These are phyloP conservation scores for Fagus sylvatica DNA, from an alignment of 306 rosid genomes.

Conservation along the genomic window DNA sequence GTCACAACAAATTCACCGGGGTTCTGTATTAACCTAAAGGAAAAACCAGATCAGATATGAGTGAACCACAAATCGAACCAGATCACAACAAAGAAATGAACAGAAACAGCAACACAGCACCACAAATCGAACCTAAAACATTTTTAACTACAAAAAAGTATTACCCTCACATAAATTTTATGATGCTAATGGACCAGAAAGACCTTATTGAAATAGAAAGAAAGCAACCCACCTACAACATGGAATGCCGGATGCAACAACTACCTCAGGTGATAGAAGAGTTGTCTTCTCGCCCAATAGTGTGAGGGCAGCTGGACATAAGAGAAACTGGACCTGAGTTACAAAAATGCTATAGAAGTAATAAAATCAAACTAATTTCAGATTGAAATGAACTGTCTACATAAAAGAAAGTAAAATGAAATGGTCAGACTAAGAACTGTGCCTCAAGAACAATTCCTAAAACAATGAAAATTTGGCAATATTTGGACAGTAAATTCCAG, in stretches of 20 bases:
- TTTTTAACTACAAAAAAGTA: neutral
- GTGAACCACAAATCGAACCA: constrained; percentile 30
- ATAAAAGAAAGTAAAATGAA: constrained; percentile 18
- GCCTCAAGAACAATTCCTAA: neutral
- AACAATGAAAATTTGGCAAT: neutral
- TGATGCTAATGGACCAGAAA: neutral
- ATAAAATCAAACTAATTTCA: constrained; percentile 28
- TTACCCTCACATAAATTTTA: neutral
- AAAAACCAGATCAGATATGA: constrained; percentile 37
- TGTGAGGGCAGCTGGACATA: constrained; percentile 89
- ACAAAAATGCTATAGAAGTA: constrained; percentile 39
- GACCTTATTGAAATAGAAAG: neutral
- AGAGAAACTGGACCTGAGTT: constrained; percentile 62
- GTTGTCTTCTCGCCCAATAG: constrained; percentile 94
- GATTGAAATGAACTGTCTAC: constrained; percentile 10
- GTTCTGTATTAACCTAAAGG: constrained; percentile 87
- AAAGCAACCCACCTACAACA: constrained; percentile 84
- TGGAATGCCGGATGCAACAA: constrained; percentile 80
- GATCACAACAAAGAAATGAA: constrained; percentile 24
- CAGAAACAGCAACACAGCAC: constrained; percentile 15
- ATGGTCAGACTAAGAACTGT: constrained; percentile 11
- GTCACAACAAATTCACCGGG: constrained; percentile 99
- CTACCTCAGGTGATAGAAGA: constrained; percentile 78
- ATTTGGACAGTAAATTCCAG: neutral
- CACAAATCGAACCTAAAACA: constrained; percentile 26